phyloP scores from a whole-genome alignment of 2,329 filamentous ascomycete species.

The Furcasterigmium sp. region DNA sequence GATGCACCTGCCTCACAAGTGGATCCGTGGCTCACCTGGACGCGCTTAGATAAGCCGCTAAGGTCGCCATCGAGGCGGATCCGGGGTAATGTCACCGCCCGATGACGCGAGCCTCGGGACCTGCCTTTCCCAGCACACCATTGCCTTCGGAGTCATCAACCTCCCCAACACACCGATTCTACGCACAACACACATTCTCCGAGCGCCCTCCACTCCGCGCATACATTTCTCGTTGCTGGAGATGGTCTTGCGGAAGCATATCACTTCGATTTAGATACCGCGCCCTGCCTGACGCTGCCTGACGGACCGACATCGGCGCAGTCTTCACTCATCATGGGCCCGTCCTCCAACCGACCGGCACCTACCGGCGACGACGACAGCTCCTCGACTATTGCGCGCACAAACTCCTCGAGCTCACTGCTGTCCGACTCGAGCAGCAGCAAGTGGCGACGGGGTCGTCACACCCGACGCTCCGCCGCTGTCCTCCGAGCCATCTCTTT shows the following conservation, averaged over 20 bases:
- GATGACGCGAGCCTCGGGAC: background rate
- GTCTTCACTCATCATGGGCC: slow-evolving; percentile 6
- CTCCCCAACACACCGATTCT: background rate
- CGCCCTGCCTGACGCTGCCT: background rate
- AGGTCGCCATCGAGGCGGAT: slow-evolving; percentile 1
- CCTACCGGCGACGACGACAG: slow-evolving; percentile 9
- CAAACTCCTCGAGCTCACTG: slow-evolving; percentile 15
- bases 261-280: too few relatives aligned
- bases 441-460: slow-evolving; percentile 1
- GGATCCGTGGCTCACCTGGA: too few relatives aligned
- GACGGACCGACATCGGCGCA: background rate
- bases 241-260: too few relatives aligned
- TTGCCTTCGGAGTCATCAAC: background rate
- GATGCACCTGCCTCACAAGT: too few relatives aligned
- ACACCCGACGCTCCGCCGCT: slow-evolving; percentile 16
- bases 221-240: too few relatives aligned
- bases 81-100: background rate
- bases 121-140: too few relatives aligned
- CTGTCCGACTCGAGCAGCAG: slow-evolving; percentile 10
- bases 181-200: background rate
- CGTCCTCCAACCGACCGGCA: slow-evolving; percentile 5
- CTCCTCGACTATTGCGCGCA: slow-evolving; percentile 11
- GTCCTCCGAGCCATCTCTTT: slow-evolving; percentile 42
- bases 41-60: background rate
- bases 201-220: background rate